Percentiles rank a stretch among this genome's conserved stretches.
These are phyloP conservation scores for Hebeloma cylindrosporum DNA, from an alignment of 768 basidiomycete species.

Conservation along the genomic window DNA sequence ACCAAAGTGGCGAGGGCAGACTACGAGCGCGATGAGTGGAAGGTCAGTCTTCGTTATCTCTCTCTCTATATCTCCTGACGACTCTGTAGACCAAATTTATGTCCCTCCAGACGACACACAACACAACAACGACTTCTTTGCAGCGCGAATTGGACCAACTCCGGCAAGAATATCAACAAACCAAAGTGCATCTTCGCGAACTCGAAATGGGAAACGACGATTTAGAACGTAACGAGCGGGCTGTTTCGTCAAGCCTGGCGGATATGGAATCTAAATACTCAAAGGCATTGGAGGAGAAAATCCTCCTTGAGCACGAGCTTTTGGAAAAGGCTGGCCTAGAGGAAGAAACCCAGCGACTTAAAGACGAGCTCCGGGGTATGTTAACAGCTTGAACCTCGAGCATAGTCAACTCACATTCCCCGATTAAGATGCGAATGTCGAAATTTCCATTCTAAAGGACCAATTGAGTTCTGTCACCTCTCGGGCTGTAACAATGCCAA, in stretches of 20 bases:
- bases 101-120: constrained; percentile 85
- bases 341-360: constrained; percentile 87
- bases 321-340: constrained; percentile 88
- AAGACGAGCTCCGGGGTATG: constrained; percentile 89
- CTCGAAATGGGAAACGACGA: constrained; percentile 98
- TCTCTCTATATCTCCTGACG: constrained; percentile 7
- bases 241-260: constrained; percentile 77
- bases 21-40: constrained; percentile 87
- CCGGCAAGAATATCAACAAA: constrained; percentile 68
- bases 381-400: constrained; percentile 1
- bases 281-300: constrained; percentile 92
- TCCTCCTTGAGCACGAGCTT: constrained; percentile 93
- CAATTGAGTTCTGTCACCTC: constrained; percentile 50
- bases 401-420: constrained; percentile 14
- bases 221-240: constrained; percentile 91
- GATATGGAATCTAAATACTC: constrained; percentile 89
- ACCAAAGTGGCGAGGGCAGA: constrained; percentile 71
- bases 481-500: constrained; percentile 13
- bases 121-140: constrained; percentile 85
- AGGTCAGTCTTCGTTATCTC: constrained; percentile 51
- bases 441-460: constrained; percentile 80
- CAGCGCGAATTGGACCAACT: constrained; percentile 88
- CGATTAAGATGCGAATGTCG: constrained; percentile 74
- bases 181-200: constrained; percentile 78
- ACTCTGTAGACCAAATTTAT: constrained; percentile 71